Evolutionary conservation across 371 early-diverging fungal species (phyloP), one percentile per base, ranked within the genome.

Genomic region (Sporodiniella umbellata): DNA sequence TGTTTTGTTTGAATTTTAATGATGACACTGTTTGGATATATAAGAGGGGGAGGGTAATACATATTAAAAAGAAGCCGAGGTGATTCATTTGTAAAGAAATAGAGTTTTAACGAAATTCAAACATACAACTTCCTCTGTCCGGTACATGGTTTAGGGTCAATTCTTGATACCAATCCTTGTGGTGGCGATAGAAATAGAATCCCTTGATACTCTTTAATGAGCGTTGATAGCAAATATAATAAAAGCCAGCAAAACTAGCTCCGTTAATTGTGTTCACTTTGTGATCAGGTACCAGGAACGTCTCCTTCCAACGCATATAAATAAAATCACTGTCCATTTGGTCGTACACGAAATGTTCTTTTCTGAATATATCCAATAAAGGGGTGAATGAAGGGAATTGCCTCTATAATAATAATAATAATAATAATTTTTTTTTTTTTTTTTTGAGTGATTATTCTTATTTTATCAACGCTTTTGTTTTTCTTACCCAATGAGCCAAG

Each of bases 241-340:
- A 96, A 64, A 95, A 96, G 14, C 97, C 97, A 17, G 89, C 94
- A 79, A 91, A 96, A 60, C 87, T 87, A 1, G 97, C 97, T 4
- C 98, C 98, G 45, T 81, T 67, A 51, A 97, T 89, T 19, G 79
- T 75, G 56, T 78, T 82, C 33, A 96, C 85, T 47, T 75, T 79
- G 70, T 96, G 95, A 75, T 97, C 93, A 37, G 98, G 96, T 1
- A 96, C 93, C 40, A 97, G 66, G 64, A 96, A 97, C 52, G 86
- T 89, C 58, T 97, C 98, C 80, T 94, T 96, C 96, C 96, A 95
- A 21, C 97, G 81, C 97, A 96, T 96, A 64, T 91, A 96, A 22
- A 96, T 68, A 49, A 80, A 80, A 50, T 93, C 89, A 39, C 71
- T 71, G 56, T 81, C 77, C 1, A 44, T 19, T 26, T 64, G 50